Percentiles rank a stretch among this genome's conserved stretches.
These are phyloP conservation scores for Leucocoprinus leucothites DNA, from an alignment of 768 basidiomycete species.

Conservation along the genomic window DNA sequence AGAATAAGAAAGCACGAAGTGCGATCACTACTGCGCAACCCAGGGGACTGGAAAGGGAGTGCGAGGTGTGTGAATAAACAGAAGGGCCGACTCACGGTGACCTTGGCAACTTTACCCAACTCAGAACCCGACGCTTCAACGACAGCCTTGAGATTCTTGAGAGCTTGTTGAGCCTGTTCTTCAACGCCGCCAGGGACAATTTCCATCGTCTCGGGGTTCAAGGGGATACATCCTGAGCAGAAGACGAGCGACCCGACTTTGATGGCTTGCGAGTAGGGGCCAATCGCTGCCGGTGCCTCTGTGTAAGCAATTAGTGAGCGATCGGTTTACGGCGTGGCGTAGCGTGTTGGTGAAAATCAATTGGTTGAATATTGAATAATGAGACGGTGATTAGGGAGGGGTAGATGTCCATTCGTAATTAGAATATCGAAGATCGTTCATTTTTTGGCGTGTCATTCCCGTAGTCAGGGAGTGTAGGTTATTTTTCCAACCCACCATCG, in stretches of 20 bases:
- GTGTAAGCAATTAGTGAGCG: no score
- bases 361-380: no score
- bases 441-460: no score
- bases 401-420: background rate
- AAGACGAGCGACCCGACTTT: constrained; percentile 84
- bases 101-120: constrained; percentile 83
- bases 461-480: no score
- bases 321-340: no score
- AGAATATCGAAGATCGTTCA: no score
- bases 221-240: constrained; percentile 84
- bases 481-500: no score
- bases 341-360: background rate
- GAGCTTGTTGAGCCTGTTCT: constrained; percentile 76
- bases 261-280: constrained; percentile 88
- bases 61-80: background rate
- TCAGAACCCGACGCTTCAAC: constrained; percentile 81
- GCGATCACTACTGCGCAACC: background rate
- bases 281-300: constrained; percentile 80
- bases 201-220: constrained; percentile 69
- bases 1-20: background rate
- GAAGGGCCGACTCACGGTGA: constrained; percentile 58
- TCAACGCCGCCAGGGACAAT: constrained; percentile 75
- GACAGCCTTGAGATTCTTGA: constrained; percentile 83
- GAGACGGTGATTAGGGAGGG: background rate
- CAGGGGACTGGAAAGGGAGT: background rate